phyloP scores from a whole-genome alignment of 176 grass and related monocot species.

The Echinochloa phyllopogon region DNA sequence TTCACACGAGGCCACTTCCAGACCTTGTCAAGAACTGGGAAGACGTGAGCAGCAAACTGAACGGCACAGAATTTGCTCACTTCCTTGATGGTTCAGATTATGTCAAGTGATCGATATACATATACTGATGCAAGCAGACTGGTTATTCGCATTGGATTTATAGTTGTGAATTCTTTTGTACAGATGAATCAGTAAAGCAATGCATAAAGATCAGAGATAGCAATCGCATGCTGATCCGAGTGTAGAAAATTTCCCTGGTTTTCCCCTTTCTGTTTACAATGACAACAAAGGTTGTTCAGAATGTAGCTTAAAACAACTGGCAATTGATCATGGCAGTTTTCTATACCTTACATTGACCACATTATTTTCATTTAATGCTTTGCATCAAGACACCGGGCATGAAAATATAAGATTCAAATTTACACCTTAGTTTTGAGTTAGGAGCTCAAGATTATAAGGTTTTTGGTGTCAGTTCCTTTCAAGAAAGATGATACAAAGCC shows the following conservation, averaged over 20 bases:
- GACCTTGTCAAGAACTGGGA: constrained; percentile 73
- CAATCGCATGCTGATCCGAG: background rate
- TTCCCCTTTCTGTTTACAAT: background rate
- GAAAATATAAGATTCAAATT: background rate
- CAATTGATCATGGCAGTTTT: background rate
- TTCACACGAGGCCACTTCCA: constrained; percentile 74
- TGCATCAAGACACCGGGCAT: background rate
- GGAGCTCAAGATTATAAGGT: background rate
- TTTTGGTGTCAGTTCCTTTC: background rate
- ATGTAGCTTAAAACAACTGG: background rate
- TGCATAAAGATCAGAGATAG: background rate
- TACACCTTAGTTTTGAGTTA: background rate
- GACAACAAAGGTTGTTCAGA: background rate
- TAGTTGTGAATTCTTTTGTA: constrained; percentile 27
- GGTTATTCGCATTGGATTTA: background rate
- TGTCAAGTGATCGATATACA: background rate
- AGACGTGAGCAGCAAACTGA: constrained; percentile 74
- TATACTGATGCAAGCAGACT: background rate
- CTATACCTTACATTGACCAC: no score
- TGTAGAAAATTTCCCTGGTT: background rate
- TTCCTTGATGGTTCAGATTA: constrained; percentile 80
- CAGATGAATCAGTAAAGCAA: constrained; percentile 29
- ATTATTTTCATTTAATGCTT: background rate
- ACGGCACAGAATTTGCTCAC: constrained; percentile 63
- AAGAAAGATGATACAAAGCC: background rate